Percentiles rank a stretch among this genome's conserved stretches.
phyloP scores from a whole-genome alignment of 345 rosid species.

The Eucalyptus globulus region DNA sequence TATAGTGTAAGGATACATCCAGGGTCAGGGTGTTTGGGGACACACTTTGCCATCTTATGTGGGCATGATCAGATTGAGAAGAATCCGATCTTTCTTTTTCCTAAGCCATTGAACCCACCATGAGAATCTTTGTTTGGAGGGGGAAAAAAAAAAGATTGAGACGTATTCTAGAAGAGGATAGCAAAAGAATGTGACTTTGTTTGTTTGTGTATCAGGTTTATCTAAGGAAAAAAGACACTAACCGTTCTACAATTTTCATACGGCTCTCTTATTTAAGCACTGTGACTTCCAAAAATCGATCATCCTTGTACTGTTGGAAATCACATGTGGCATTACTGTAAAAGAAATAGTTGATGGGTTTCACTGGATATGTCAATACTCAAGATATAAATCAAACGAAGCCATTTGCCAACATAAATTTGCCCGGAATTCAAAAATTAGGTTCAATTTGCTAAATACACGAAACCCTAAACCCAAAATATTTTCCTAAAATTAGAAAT shows the following conservation, averaged over 20 bases:
- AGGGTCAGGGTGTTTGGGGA: neutral
- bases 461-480: neutral
- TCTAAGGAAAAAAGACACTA: neutral
- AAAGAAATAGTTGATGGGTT: neutral
- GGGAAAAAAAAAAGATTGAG: neutral
- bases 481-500: neutral
- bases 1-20: neutral
- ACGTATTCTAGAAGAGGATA: neutral
- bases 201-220: neutral
- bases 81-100: neutral
- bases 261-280: neutral
- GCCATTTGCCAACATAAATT: neutral
- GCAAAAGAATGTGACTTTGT: neutral
- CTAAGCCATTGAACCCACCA: neutral
- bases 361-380: neutral
- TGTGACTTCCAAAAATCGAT: fast-evolving
- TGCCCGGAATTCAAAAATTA: neutral
- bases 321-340: neutral
- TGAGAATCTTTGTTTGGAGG: neutral
- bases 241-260: neutral
- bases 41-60: neutral
- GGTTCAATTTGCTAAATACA: neutral
- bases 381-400: neutral
- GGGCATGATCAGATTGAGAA: neutral
- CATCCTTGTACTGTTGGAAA: neutral